A percentile compares a stretch with the other conserved stretches of the same genome.
These are phyloP conservation scores for Tuber magnatum DNA, from an alignment of 495 filamentous ascomycete genomes.

Conservation along the genomic window DNA sequence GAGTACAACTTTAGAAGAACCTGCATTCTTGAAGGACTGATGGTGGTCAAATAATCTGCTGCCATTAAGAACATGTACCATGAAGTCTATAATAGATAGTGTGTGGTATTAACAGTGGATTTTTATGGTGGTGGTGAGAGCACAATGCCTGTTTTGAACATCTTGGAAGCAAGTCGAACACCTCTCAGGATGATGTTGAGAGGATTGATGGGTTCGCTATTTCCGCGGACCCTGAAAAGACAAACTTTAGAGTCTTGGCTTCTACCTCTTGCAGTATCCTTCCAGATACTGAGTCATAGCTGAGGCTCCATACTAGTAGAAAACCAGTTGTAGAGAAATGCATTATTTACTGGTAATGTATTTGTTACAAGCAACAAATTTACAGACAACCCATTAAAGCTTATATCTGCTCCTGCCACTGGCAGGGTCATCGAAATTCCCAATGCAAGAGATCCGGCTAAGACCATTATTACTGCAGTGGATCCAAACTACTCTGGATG, in stretches of 20 bases:
- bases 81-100: constrained; percentile 77
- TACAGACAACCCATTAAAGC: constrained; percentile 89
- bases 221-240: too few relatives aligned
- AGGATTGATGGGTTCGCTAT: too few relatives aligned
- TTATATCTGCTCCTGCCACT: constrained; percentile 73
- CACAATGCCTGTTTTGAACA: too few relatives aligned
- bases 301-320: too few relatives aligned
- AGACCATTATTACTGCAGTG: constrained; percentile 76
- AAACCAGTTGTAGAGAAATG: too few relatives aligned
- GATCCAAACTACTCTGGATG: too few relatives aligned
- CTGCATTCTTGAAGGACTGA: constrained; percentile 94
- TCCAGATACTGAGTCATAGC: too few relatives aligned
- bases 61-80: constrained; percentile 87
- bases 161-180: constrained; percentile 80
- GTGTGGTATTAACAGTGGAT: constrained; percentile 61
- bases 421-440: constrained; percentile 82
- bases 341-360: constrained; percentile 83
- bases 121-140: too few relatives aligned
- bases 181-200: constrained; percentile 55
- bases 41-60: constrained; percentile 82
- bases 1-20: constrained; percentile 88
- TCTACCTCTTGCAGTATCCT: too few relatives aligned
- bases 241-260: too few relatives aligned
- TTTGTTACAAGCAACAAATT: constrained; percentile 93
- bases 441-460: constrained; percentile 65